Evolutionary conservation across 192 early-diverging fungal genomes (phyloP), one percentile per base, ranked within the genome.

Genomic region (Borealophlyctis nickersoniae): DNA sequence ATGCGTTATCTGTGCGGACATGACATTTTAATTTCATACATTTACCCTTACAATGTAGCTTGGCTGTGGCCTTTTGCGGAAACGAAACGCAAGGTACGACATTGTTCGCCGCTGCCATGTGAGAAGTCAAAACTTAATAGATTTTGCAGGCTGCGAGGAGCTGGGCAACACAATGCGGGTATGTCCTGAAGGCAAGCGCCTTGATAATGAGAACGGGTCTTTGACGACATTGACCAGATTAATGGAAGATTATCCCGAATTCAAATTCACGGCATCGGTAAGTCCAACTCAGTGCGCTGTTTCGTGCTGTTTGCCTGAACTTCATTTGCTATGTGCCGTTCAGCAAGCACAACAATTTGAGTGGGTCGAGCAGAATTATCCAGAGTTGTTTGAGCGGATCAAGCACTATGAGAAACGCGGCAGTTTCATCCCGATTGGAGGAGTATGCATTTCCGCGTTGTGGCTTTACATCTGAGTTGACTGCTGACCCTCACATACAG

Each of bases 41-140:
- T n/a, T n/a, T 22, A 24, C 13, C 52, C 23, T 27, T 3, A 2
- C 11, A 4, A 31, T 0, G 39, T 51, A 62, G 65, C 96, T 23
- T 98, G 96, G 94, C 74, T 96, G 30, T 98, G 94, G 97, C 93
- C 97, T 4, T 99, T 88, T 71, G 95, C 87, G 60, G 97, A 99
- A 74, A 99, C 97, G 2, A 96, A 92, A 67, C 85, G 97, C 67
- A 99, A 99, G 64, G 55, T n/a, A n/a, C n/a, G n/a, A n/a, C n/a
- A n/a, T n/a, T n/a, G n/a, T n/a, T n/a, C n/a, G n/a, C n/a, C n/a
- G n/a, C n/a, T n/a, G n/a, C n/a, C n/a, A n/a, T n/a, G n/a, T n/a
- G n/a, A n/a, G n/a, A n/a, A n/a, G n/a, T n/a, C n/a, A n/a, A n/a
- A n/a, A n/a, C n/a, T n/a, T n/a, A n/a, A n/a, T n/a, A n/a, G n/a